Percentiles rank a stretch among this genome's conserved stretches.
Evolutionary conservation across 2,329 filamentous ascomycete species (phyloP).

Genomic region (Cladophialophora psammophila): DNA sequence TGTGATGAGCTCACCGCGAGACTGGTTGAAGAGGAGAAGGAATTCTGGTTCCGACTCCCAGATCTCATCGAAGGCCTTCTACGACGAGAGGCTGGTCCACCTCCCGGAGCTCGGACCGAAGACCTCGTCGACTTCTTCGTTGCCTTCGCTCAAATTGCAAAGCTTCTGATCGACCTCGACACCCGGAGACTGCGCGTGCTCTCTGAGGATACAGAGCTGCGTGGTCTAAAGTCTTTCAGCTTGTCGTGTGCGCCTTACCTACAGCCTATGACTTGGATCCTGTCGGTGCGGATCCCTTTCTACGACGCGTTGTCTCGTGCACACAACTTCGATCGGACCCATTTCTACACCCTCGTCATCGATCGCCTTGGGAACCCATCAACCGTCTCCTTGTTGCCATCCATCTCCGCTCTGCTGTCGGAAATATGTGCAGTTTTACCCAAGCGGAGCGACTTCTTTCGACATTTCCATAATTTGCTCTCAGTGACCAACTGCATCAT

Average conservation of each 20-base stretch:
- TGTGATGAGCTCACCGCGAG: slow-evolving; percentile 47
- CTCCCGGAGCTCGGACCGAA: slow-evolving; percentile 31
- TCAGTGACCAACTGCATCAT: slow-evolving; percentile 37
- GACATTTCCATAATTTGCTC: slow-evolving; percentile 28
- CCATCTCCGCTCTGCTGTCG: slow-evolving; percentile 28
- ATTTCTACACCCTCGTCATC: slow-evolving; percentile 28
- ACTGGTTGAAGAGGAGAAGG: slow-evolving; percentile 48
- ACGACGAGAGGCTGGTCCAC: slow-evolving; percentile 44
- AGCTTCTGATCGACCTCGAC: slow-evolving; percentile 53
- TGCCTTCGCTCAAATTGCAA: slow-evolving; percentile 49
- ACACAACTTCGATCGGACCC: slow-evolving; percentile 42
- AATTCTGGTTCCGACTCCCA: slow-evolving; percentile 57
- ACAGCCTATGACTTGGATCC: slow-evolving; percentile 46
- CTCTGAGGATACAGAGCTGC: slow-evolving; percentile 43
- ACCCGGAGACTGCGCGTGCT: slow-evolving; percentile 44
- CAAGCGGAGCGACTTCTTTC: slow-evolving; percentile 31
- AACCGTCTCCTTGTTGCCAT: slow-evolving; percentile 21
- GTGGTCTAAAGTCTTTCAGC: slow-evolving; percentile 41
- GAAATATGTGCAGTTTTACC: slow-evolving; percentile 26
- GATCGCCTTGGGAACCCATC: slow-evolving; percentile 26
- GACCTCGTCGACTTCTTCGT: slow-evolving; percentile 53
- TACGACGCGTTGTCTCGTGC: slow-evolving; percentile 46
- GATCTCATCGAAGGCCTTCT: slow-evolving; percentile 50
- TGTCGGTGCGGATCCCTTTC: slow-evolving; percentile 50
- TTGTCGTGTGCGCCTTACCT: slow-evolving; percentile 46